Evolutionary conservation across 345 rosid genomes (phyloP).

Genomic region (Zanthoxylum bungeanum): DNA sequence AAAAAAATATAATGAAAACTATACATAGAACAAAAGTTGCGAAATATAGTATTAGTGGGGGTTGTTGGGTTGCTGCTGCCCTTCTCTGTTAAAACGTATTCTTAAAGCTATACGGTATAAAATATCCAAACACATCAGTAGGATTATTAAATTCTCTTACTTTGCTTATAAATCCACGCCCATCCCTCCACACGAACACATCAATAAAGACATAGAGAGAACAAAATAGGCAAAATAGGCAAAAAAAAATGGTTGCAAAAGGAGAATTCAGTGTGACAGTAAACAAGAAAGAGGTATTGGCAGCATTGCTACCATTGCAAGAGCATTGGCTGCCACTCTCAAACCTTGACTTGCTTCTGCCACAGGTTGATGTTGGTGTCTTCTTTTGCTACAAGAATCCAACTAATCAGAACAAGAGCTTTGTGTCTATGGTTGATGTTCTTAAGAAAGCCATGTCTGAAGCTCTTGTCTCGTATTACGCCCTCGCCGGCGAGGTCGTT

Average conservation of each 20-base stretch:
- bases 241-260: neutral
- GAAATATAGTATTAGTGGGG: no score
- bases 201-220: neutral
- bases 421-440: constrained; percentile 27
- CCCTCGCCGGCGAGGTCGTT: constrained; percentile 69
- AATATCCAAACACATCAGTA: no score
- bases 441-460: constrained; percentile 60
- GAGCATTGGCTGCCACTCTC: constrained; percentile 81
- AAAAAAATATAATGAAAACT: no score
- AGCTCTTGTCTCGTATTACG: constrained; percentile 62
- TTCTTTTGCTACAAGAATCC: constrained; percentile 59
- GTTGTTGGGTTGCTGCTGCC: no score
- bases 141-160: neutral
- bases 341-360: constrained; percentile 79
- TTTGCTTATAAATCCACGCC: neutral
- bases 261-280: constrained; percentile 34
- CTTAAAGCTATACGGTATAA: no score
- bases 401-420: neutral
- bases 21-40: no score
- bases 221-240: no score
- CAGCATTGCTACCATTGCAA: constrained; percentile 61
- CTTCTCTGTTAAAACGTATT: no score
- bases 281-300: constrained; percentile 48
- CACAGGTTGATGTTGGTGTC: constrained; percentile 53
- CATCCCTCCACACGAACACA: neutral